These are phyloP conservation scores for Tagetes erecta DNA, from an alignment of 129 eudicot species.

Conservation along the genomic window DNA sequence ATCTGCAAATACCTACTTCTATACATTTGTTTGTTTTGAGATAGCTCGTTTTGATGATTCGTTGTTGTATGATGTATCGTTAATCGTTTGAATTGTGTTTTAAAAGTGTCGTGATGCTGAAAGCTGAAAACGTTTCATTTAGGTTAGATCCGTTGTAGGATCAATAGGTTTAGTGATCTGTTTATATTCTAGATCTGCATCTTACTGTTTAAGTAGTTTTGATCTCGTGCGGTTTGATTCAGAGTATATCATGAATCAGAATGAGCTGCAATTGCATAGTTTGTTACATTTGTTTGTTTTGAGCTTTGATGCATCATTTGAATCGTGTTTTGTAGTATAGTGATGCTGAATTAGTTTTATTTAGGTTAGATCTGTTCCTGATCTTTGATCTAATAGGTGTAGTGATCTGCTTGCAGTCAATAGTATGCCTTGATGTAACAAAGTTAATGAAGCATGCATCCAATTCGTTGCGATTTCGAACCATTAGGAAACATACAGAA, in stretches of 20 bases:
- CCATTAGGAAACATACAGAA: conserved; percentile 1
- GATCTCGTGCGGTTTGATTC: too few relatives aligned
- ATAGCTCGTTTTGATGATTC: not conserved
- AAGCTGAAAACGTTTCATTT: not conserved
- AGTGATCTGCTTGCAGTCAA: conserved; percentile 6
- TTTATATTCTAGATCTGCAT: too few relatives aligned
- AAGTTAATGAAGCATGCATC: not conserved
- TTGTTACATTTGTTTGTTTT: too few relatives aligned
- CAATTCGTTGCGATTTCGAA: not conserved
- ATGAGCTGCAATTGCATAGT: too few relatives aligned
- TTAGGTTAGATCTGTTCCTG: not conserved
- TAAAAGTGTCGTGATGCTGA: not conserved
- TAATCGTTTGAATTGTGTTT: not conserved
- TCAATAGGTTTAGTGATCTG: conserved; percentile 8
- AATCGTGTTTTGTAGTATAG: not conserved
- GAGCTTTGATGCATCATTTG: not conserved
- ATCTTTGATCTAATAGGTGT: not conserved
- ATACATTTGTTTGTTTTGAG: not conserved
- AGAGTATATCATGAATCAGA: too few relatives aligned
- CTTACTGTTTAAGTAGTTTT: too few relatives aligned
- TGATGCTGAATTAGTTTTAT: not conserved
- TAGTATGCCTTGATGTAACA: not conserved
- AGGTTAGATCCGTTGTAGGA: not conserved
- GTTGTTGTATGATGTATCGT: not conserved
- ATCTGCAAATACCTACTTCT: not conserved